These are phyloP conservation scores for Candida ortonii DNA, from an alignment of 805 yeast species.

Conservation along the genomic window DNA sequence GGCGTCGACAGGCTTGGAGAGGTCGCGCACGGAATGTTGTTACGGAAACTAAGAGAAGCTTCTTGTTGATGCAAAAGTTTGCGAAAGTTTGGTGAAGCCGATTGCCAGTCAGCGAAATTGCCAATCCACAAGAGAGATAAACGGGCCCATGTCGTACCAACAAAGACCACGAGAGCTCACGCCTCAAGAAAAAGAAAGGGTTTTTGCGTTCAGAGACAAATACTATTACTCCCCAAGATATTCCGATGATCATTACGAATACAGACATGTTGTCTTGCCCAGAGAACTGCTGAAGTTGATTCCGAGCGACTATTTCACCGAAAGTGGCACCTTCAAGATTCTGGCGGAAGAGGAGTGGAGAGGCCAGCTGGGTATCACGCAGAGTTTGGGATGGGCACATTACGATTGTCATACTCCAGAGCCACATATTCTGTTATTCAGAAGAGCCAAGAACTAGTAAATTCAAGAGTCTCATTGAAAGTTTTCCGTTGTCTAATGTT, in stretches of 20 bases:
- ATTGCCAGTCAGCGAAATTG: too few relatives aligned
- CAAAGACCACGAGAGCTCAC: constrained; percentile 67
- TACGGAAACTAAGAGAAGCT: too few relatives aligned
- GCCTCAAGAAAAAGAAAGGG: constrained; percentile 79
- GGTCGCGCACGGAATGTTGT: too few relatives aligned
- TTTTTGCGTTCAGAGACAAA: constrained; percentile 87
- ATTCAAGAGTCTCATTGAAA: constrained; percentile 5
- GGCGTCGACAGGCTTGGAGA: too few relatives aligned
- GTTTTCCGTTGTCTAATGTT: constrained; percentile 5
- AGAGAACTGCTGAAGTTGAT: constrained; percentile 91
- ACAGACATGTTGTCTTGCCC: constrained; percentile 96
- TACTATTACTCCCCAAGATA: constrained; percentile 94
- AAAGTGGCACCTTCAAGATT: constrained; percentile 90
- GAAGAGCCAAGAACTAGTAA: constrained; percentile 46
- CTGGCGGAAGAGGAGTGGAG: constrained; percentile 97
- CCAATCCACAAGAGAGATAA: too few relatives aligned
- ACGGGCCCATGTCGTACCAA: constrained; percentile 35
- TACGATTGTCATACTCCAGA: constrained; percentile 98
- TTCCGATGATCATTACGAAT: constrained; percentile 88
- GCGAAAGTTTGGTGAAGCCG: too few relatives aligned
- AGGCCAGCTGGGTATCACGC: constrained; percentile 89
- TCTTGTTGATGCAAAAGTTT: too few relatives aligned
- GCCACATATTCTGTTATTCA: constrained; percentile 91
- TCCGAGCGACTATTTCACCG: constrained; percentile 92
- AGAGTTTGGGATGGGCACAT: constrained; percentile 96